phyloP scores from a whole-genome alignment of 306 rosid species.

The Hippophae tibetana region DNA sequence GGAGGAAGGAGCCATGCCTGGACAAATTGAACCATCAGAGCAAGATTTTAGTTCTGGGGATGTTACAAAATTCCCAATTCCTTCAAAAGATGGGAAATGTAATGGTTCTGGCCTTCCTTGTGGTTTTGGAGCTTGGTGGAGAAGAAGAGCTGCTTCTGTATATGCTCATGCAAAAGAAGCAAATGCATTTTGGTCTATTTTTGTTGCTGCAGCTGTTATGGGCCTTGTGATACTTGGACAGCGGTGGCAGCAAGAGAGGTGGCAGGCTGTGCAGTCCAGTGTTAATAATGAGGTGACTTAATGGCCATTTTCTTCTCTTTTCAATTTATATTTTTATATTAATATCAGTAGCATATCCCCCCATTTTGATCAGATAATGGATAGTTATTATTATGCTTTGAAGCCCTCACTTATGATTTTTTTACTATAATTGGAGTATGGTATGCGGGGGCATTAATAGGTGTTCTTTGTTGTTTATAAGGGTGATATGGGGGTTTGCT shows the following conservation, averaged over 20 bases:
- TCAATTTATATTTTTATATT: background rate
- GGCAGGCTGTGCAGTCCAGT: slow-evolving; percentile 54
- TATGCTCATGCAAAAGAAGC: slow-evolving; percentile 89
- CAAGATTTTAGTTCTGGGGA: slow-evolving; percentile 36
- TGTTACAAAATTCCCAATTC: slow-evolving; percentile 32
- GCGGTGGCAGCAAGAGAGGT: slow-evolving; percentile 82
- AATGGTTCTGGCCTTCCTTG: slow-evolving; percentile 50
- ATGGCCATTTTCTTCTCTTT: background rate
- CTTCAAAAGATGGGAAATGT: slow-evolving; percentile 30
- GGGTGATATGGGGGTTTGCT: no score
- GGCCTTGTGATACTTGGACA: slow-evolving; percentile 76
- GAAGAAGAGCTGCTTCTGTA: slow-evolving; percentile 71
- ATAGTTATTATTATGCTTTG: no score
- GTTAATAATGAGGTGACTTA: slow-evolving; percentile 44
- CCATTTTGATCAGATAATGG: background rate
- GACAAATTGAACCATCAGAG: slow-evolving; percentile 35
- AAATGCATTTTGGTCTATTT: slow-evolving; percentile 77
- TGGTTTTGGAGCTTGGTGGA: slow-evolving; percentile 99
- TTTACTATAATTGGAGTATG: no score
- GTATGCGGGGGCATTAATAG: no score
- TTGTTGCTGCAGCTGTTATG: slow-evolving; percentile 89
- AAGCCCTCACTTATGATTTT: no score
- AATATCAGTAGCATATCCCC: background rate
- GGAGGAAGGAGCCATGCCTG: slow-evolving; percentile 33
- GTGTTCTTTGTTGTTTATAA: no score